Percentiles rank a stretch among this genome's conserved stretches.
phyloP scores from a whole-genome alignment of 83 land plant species.

The Thuja plicata region DNA sequence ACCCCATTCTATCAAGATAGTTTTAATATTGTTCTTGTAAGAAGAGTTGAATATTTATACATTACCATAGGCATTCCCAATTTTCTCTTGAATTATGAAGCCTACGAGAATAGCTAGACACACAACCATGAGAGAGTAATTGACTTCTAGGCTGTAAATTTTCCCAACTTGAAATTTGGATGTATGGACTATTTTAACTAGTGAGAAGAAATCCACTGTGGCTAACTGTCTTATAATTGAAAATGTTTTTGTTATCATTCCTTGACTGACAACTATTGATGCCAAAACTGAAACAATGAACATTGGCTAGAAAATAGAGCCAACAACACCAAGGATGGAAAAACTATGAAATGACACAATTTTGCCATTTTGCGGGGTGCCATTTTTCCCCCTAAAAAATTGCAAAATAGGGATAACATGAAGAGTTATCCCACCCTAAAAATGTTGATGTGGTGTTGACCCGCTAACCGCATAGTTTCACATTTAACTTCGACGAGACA shows the following conservation, averaged over 20 bases:
- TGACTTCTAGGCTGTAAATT: constrained; percentile 39
- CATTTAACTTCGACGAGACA: too few species aligned
- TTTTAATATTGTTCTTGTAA: too few species aligned
- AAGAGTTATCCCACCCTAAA: too few species aligned
- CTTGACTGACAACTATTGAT: constrained; percentile 41
- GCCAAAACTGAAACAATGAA: constrained; percentile 47
- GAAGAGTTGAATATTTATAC: neutral
- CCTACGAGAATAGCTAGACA: constrained; percentile 22
- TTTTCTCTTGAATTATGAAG: constrained; percentile 25
- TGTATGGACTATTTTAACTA: constrained; percentile 38
- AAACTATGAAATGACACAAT: too few species aligned
- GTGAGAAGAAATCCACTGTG: constrained; percentile 42
- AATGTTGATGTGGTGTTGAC: too few species aligned
- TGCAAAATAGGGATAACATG: too few species aligned
- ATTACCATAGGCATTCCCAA: constrained; percentile 50
- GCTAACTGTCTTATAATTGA: constrained; percentile 39
- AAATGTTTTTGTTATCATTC: constrained; percentile 40
- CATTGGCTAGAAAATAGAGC: constrained; percentile 48
- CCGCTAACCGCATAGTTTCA: too few species aligned
- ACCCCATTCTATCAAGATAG: too few species aligned
- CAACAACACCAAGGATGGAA: too few species aligned
- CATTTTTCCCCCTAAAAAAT: too few species aligned
- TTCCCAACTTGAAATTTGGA: constrained; percentile 31
- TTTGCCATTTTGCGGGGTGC: too few species aligned
- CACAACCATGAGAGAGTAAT: constrained; percentile 32